phyloP scores from a whole-genome alignment of 306 rosid species.

The Betula pendula region DNA sequence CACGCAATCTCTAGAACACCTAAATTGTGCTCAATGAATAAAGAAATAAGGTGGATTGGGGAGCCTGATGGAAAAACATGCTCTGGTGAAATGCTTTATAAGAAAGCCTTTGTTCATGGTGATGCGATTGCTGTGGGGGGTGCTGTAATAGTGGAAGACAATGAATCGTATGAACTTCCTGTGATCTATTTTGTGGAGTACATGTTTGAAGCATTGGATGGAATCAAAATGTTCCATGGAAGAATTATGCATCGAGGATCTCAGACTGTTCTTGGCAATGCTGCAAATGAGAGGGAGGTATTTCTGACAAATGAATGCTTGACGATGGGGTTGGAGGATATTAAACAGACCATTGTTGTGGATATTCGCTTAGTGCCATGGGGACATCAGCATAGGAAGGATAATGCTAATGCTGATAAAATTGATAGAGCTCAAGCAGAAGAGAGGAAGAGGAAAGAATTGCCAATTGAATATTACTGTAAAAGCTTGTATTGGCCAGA shows the following conservation, averaged over 20 bases:
- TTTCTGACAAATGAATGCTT: conserved; percentile 81
- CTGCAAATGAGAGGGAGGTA: conserved; percentile 84
- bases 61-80: conserved; percentile 53
- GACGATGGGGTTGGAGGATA: conserved; percentile 50
- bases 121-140: conserved; percentile 65
- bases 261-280: conserved; percentile 84
- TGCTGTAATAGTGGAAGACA: conserved; percentile 67
- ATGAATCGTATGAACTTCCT: conserved; percentile 51
- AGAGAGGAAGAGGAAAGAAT: conserved; percentile 77
- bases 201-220: conserved; percentile 69
- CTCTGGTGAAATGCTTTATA: conserved; percentile 57
- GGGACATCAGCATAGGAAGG: conserved; percentile 82
- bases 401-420: conserved; percentile 52
- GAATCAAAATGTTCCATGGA: conserved; percentile 82
- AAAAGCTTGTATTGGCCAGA: conserved; percentile 88
- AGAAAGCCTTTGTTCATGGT: conserved; percentile 55
- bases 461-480: conserved; percentile 73
- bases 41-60: conserved; percentile 68
- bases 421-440: conserved; percentile 72
- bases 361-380: conserved; percentile 53
- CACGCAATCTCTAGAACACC: conserved; percentile 39
- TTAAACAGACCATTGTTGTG: conserved; percentile 49
- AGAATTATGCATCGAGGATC: conserved; percentile 72
- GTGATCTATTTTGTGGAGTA: conserved; percentile 71
- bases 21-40: conserved; percentile 35